Evolutionary conservation across 208 protist species (phyloP).

Genomic region (Acanthamoeba healyi): DNA sequence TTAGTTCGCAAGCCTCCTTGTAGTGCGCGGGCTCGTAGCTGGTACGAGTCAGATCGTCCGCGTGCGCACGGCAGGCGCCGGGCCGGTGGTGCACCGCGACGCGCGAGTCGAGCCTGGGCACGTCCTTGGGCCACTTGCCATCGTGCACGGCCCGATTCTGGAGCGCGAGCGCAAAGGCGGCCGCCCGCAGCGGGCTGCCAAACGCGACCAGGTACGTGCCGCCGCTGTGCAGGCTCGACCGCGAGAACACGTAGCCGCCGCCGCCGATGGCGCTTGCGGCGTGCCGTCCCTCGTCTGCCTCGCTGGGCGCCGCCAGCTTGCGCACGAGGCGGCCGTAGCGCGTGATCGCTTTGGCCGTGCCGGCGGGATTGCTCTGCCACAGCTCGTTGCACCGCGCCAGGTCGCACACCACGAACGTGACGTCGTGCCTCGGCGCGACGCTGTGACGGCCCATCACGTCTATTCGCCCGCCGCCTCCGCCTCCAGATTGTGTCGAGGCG

Average conservation of each 20-base stretch:
- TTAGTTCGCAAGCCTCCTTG: slow-evolving; percentile 9
- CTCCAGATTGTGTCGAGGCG: too few relatives aligned
- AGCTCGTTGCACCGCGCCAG: slow-evolving; percentile 33
- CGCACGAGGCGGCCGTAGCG: background rate
- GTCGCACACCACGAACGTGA: slow-evolving; percentile 25
- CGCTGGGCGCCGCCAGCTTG: background rate
- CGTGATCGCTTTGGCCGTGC: background rate
- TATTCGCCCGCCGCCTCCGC: too few relatives aligned
- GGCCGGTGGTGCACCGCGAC: background rate
- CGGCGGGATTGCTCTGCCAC: slow-evolving; percentile 32
- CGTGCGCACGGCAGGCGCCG: background rate
- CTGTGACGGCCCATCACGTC: background rate
- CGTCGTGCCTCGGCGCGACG: background rate
- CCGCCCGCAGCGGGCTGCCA: background rate
- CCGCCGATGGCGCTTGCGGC: background rate
- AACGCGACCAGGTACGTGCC: slow-evolving; percentile 25
- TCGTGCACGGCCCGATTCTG: background rate
- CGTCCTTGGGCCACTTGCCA: background rate
- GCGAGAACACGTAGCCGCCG: slow-evolving; percentile 48
- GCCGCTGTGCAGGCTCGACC: slow-evolving; percentile 20
- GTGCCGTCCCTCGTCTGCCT: background rate
- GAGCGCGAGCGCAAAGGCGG: background rate
- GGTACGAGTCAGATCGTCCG: background rate
- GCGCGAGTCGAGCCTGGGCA: background rate
- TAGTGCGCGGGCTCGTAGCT: background rate